Evolutionary conservation across 1,284 basidiomycete genomes (phyloP), one percentile per base, ranked within the genome.

Genomic region (Ceratobasidium sp.): DNA sequence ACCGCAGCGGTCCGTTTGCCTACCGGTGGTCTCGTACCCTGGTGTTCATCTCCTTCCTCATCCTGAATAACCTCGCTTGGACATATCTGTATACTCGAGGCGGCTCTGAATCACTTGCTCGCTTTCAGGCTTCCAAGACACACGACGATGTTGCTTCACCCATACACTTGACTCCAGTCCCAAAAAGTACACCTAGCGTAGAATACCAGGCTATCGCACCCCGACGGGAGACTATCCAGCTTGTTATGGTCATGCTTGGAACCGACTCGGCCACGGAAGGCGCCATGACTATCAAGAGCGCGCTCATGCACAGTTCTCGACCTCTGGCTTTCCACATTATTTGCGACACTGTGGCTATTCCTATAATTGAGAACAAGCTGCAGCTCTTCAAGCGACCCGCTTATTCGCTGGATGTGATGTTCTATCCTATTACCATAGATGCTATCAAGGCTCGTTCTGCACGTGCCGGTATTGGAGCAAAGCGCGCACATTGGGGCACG

Each of bases 211-310:
- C 5, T 39, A 30, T 69, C 23, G 12, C 64, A n/a, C 50, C 64
- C 5, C 50, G 39, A 16, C 52, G n/a, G 34, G 64, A 69, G 45
- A 59, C 62, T 8, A 60, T 73, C 34, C 60, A 73, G 32, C 59
- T 73, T 52, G 36, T 67, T 32, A 65, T 73, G 52, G 72, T 73
- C 16, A 73, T 73, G 46, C 60, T 73, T 36, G 72, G 72, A 12
- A 62, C 39, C 41, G 57, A 67, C 57, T 65, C 72, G 23, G 72
- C 72, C 2, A 67, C 58, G 34, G 72, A 73, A 28, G 72, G 62
- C 6, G 50, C 43, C 34, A 73, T 59, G 62, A 53, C 65, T 30
- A 67, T 73, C 28, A 73, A 73, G 55, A 59, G 62, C 26, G 65
- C 65, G 36, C 48, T 73, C 14, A 73, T 73, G 72, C 62, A 67